Base-by-base conservation (phyloP, 345 rosid genomes). In the Camelina hispida region DNA sequence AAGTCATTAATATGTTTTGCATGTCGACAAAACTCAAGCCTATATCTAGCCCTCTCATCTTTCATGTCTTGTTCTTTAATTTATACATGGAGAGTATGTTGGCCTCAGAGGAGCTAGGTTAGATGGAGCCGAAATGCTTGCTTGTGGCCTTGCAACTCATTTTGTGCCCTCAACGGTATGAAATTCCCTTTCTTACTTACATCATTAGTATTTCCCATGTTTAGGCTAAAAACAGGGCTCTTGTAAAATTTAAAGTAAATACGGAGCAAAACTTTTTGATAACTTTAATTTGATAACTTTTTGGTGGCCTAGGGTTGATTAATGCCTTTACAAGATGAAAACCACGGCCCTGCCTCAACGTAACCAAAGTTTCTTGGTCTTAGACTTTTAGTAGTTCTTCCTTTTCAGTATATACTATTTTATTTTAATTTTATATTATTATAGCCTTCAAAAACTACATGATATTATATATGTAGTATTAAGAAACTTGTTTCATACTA, bases 61-160 rank as follows among this genome's bases (percentile, higher is more conserved):
- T 59, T 32, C 22, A 3, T 30, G 55, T 52, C 28, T 38, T 61
- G 14, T 62, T 69, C 17, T 22, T 61, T 0, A 25, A 25, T 25
- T 3, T 3, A 44, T 44, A 6, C 6, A 78, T 89, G 97, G 98
- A 42, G 97, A 93, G 75, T 93, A 88, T 81, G 69, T 85, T 66
- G 91, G 91, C 37, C 96, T 91, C 44, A 85, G 92, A 1, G 92
- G 97, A 63, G 78, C 88, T 62, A 84, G 88, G 73, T 78, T 93
- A 80, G 89, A 89, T 80, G 97, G 95, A 48, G 88, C 90, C 7
- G 98, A 93, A 84, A 85, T 91, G 97, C 85, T 87, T 74, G 87
- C 89, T 35, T 87, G 92, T 78, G 98, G 96, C 72, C 96, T 93
- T 75, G 97, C 96, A 43, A 93, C 98, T 68, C 98, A 93, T 78